Percentiles rank a stretch among this genome's conserved stretches.
phyloP scores from a whole-genome alignment of 2,329 filamentous ascomycete species.

The Scedosporium aurantiacum region DNA sequence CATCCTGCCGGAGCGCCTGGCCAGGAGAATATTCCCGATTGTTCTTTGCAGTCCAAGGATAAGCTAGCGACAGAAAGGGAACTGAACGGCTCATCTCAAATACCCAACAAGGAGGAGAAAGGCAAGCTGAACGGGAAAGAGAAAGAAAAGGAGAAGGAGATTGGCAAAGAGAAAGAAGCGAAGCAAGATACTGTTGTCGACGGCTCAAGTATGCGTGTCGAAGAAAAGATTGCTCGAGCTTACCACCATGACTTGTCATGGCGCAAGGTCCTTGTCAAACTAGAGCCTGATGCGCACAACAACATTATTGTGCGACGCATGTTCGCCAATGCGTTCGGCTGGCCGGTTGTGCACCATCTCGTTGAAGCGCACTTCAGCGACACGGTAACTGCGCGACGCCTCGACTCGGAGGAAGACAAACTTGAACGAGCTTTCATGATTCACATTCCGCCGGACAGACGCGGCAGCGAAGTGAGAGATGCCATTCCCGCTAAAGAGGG shows the following conservation, averaged over 20 bases:
- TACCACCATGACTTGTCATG: conserved; percentile 88
- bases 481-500: conserved; percentile 51
- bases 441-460: conserved; percentile 32
- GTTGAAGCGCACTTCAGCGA: conserved; percentile 92
- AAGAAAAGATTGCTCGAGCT: conserved; percentile 93
- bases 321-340: conserved; percentile 95
- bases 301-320: conserved; percentile 94
- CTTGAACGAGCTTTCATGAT: conserved; percentile 47
- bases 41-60: too few relatives aligned
- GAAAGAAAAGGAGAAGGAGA: neutral
- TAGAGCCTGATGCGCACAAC: conserved; percentile 96
- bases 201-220: conserved; percentile 68
- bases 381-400: conserved; percentile 45
- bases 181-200: conserved; percentile 28
- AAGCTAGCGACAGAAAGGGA: too few relatives aligned
- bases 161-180: neutral
- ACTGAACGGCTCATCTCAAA: conserved; percentile 28
- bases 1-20: conserved; percentile 41
- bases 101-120: conserved; percentile 12
- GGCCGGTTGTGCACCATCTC: conserved; percentile 91
- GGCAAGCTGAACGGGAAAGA: neutral
- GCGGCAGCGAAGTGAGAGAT: neutral
- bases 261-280: conserved; percentile 90
- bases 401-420: conserved; percentile 56
- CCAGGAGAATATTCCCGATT: conserved; percentile 18